phyloP scores from a whole-genome alignment of 2,329 filamentous ascomycete genomes.

The Chaetomiaceae sp. region DNA sequence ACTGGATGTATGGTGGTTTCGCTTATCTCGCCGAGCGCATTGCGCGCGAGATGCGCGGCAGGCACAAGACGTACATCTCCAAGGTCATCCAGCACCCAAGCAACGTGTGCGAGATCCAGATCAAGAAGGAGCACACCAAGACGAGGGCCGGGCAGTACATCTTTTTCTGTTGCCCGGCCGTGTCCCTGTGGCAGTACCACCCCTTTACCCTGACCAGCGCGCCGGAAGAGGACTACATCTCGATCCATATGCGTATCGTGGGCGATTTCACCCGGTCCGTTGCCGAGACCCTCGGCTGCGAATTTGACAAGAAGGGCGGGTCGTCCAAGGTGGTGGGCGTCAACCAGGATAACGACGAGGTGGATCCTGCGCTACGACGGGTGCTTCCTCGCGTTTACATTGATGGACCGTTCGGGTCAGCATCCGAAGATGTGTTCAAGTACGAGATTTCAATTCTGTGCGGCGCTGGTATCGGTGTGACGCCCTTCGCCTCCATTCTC shows the following conservation, averaged over 20 bases:
- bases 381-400: constrained; percentile 77
- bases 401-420: constrained; percentile 80
- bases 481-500: constrained; percentile 80
- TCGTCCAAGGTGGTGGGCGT: constrained; percentile 66
- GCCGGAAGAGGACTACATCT: constrained; percentile 86
- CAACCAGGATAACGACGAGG: constrained; percentile 53
- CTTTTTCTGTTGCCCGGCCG: constrained; percentile 80
- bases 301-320: constrained; percentile 58
- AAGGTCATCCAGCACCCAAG: constrained; percentile 88
- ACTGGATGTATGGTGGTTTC: constrained; percentile 80
- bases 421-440: constrained; percentile 86
- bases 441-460: constrained; percentile 77
- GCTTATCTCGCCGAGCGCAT: constrained; percentile 76
- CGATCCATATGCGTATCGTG: constrained; percentile 77
- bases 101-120: constrained; percentile 86
- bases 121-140: constrained; percentile 84
- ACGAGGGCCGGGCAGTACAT: constrained; percentile 82
- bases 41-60: constrained; percentile 71
- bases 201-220: constrained; percentile 83
- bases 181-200: constrained; percentile 85
- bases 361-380: constrained; percentile 66
- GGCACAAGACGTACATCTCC: constrained; percentile 79
- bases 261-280: constrained; percentile 74
- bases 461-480: constrained; percentile 78
- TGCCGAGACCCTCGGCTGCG: constrained; percentile 68